Evolutionary conservation across 805 yeast genomes (phyloP).

Genomic region (Wickerhamiella kurtzmanii): DNA sequence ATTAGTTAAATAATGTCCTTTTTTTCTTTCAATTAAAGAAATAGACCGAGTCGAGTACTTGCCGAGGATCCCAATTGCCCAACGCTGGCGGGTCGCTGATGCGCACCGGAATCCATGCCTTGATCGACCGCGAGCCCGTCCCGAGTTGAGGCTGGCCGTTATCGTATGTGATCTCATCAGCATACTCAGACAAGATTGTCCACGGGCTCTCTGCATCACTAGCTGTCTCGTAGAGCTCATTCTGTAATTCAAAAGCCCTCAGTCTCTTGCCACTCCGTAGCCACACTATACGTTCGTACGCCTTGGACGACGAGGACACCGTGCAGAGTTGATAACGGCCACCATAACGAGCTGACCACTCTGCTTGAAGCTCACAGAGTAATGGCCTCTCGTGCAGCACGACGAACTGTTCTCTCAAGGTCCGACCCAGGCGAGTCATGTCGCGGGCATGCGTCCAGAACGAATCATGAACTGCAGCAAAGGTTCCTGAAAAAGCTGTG

Average conservation of each 20-base stretch:
- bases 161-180: constrained; percentile 36
- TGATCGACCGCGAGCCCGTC: background rate
- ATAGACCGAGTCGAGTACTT: constrained; percentile 53
- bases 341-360: constrained; percentile 60
- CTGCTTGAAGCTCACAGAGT: constrained; percentile 49
- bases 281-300: constrained; percentile 36
- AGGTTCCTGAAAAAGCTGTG: constrained; percentile 49
- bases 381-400: constrained; percentile 54
- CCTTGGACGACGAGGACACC: constrained; percentile 37
- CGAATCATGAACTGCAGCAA: constrained; percentile 88
- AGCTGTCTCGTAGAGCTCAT: constrained; percentile 35
- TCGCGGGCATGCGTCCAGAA: constrained; percentile 89
- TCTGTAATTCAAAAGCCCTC: constrained; percentile 36
- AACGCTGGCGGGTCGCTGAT: constrained; percentile 56
- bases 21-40: constrained; percentile 35
- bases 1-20: background rate
- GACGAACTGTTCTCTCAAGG: constrained; percentile 61
- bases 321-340: constrained; percentile 44
- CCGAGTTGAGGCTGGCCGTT: constrained; percentile 8
- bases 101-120: constrained; percentile 45
- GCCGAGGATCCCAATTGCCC: constrained; percentile 63
- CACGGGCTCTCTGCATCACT: constrained; percentile 41
- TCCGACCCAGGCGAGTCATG: constrained; percentile 47
- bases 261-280: constrained; percentile 17
- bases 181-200: constrained; percentile 25